Evolutionary conservation across 441 rosid genomes (phyloP), one percentile per base, ranked within the genome.

Genomic region (Adansonia rubrostipa): DNA sequence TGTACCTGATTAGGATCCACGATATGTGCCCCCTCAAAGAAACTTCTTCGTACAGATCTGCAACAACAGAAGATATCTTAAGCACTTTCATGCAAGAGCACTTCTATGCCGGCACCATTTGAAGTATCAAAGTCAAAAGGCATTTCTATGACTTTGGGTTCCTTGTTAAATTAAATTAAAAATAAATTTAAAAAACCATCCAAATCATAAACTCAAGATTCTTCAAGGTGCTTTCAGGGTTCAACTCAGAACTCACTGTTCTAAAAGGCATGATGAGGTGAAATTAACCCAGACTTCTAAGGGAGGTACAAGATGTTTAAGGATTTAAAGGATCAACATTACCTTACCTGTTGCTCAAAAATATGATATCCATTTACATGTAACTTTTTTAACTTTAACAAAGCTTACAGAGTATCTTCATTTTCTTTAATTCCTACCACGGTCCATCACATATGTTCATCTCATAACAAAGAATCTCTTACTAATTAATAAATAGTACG

Each of bases 21-120:
- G 79, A 92, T 89, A 89, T 92, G 92, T 69, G 92, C 95, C 80
- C 97, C 99, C 86, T 97, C 99, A 81, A 92, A 92, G 78, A 87
- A 84, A 85, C 81, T 92, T 87, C 99, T 88, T 78, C 92, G 84
- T 24, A 65, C 83, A 69, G 81, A 82, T 83, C 99, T 97, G 92
- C 92, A 50, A 57, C 69, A 71, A 74, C 58, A 84, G 28, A 60
- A 54, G 10, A 74, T 36, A 58, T 3, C 13, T 77, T 54, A 65
- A 73, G 54, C 70, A 72, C 53, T 78, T 50, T 13, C 9, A 72
- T 5, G 63, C 28, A 19, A 72, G 17, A 54, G n/a, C 33, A 54
- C 28, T 72, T 54, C 33, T 3, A 53, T 5, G 50, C 64, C 17
- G 36, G 50, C 28, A 75, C 4, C 45, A 75, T 61, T 62, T 15